These are phyloP conservation scores for Jacaranda mimosifolia DNA, from an alignment of 257 asterid genomes.

Conservation along the genomic window DNA sequence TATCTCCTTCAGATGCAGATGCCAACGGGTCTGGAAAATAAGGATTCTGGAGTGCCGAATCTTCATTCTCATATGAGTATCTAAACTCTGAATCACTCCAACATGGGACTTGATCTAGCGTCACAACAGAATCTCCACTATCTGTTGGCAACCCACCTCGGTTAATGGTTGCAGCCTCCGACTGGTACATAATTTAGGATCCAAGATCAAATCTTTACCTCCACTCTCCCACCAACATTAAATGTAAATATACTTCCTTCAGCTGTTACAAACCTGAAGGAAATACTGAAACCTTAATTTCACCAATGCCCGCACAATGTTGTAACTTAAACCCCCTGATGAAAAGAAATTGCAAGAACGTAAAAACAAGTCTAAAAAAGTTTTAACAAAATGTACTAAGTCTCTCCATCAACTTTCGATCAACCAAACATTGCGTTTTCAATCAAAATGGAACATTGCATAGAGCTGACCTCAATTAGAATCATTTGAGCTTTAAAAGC, in stretches of 20 bases:
- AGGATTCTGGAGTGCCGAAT: conserved; percentile 58
- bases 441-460: conserved; percentile 14
- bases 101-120: conserved; percentile 79
- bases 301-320: conserved; percentile 27
- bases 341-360: not conserved
- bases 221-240: conserved; percentile 38
- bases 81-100: conserved; percentile 84
- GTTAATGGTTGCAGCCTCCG: conserved; percentile 65
- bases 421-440: conserved; percentile 20
- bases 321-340: conserved; percentile 2
- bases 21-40: conserved; percentile 80
- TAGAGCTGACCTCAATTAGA: conserved; percentile 24
- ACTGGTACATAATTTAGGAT: conserved; percentile 53
- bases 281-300: conserved; percentile 28
- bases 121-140: conserved; percentile 79
- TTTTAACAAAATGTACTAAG: not conserved
- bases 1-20: conserved; percentile 70
- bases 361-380: not conserved
- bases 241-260: conserved; percentile 30
- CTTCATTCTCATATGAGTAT: conserved; percentile 75
- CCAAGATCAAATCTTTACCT: conserved; percentile 43
- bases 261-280: conserved; percentile 38
- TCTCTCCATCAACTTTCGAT: conserved; percentile 24
- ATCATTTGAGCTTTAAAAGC: not conserved
- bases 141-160: conserved; percentile 81